Conservation (phyloP, 164 flowering plant species). For the Liriodendron chinense region DNA sequence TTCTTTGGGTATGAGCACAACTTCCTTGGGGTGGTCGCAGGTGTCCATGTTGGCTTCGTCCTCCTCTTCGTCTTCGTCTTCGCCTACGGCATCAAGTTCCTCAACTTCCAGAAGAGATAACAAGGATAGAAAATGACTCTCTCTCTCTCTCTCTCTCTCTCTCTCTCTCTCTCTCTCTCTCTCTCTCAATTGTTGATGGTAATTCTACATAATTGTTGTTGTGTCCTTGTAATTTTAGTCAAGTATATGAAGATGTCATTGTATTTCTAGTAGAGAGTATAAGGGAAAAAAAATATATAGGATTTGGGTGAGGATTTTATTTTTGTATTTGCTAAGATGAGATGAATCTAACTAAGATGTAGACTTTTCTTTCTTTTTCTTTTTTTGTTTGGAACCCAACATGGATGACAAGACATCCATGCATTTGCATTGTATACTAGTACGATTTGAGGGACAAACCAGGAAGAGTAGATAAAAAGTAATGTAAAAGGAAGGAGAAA, state of each 20-base stretch:
- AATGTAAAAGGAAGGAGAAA: no score
- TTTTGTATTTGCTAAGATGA: not conserved
- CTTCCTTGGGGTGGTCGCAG: slow-evolving; percentile 61
- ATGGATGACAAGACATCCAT: not conserved
- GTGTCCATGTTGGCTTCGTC: slow-evolving; percentile 55
- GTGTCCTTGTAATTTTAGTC: not conserved
- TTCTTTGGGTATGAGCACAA: slow-evolving; percentile 49
- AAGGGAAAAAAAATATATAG: not conserved
- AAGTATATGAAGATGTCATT: not conserved
- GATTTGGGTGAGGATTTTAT: not conserved
- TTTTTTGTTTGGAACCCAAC: not conserved
- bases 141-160: not conserved
- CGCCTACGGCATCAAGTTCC: slow-evolving; percentile 64
- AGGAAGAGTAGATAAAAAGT: no score
- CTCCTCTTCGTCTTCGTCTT: slow-evolving; percentile 56
- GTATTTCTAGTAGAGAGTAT: not conserved
- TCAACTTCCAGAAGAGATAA: slow-evolving; percentile 77
- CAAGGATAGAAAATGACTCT: not conserved
- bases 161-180: not conserved
- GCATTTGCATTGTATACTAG: not conserved
- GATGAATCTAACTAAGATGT: not conserved
- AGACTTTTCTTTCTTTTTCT: no score
- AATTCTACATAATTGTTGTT: not conserved
- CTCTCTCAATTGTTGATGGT: not conserved
- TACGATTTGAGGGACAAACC: not conserved